Base-by-base conservation (phyloP, 2,329 filamentous ascomycete species). In the Botryotinia globosa region DNA sequence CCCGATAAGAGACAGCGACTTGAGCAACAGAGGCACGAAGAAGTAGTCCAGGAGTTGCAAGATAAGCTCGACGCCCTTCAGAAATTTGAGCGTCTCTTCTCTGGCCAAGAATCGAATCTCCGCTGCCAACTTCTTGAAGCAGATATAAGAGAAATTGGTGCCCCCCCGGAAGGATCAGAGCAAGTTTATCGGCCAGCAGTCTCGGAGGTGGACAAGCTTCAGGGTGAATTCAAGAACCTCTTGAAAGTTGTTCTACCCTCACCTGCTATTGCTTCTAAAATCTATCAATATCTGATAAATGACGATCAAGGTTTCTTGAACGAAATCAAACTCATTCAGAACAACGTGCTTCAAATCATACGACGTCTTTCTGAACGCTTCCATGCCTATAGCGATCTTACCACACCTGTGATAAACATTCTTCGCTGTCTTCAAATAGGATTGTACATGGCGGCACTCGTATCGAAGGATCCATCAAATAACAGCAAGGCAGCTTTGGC, bases 321-420 rank as follows among this genome's bases (percentile, higher is more conserved):
- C 69, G 82, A 82, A 74, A 78, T 84, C 34, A 78, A 80, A 44
- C 78, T 86, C 22, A 75, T 87, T 45, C 85, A 84, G 67, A 83
- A 84, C 54, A 90, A 90, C 73, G 83, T 96, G n/a, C 83, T 85
- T 10, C 89, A 92, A 74, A 88, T 97, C 56, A 88, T 92, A 67
- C 84, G 87, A 71, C 88, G 94, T 62, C 86, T 99, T 12, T 87
- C 86, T 2, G 85, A 88, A 44, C 86, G 89, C 51, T 97, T 94
- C 79, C 87, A 90, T 56, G 89, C 90, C 22, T 98, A 98, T 78
- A 92, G 94, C 74, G 96, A 99, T 79, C 88, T 98, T 77, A 92
- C 92, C 0, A 85, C 88, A 62, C 94, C 94, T 6, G 87, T 94
- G 18, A 86, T 94, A 62, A 93, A 92, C 69, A 92, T 98, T 75